Evolutionary conservation across 805 yeast species (phyloP).

Genomic region (Ogataea nitratoaversa): DNA sequence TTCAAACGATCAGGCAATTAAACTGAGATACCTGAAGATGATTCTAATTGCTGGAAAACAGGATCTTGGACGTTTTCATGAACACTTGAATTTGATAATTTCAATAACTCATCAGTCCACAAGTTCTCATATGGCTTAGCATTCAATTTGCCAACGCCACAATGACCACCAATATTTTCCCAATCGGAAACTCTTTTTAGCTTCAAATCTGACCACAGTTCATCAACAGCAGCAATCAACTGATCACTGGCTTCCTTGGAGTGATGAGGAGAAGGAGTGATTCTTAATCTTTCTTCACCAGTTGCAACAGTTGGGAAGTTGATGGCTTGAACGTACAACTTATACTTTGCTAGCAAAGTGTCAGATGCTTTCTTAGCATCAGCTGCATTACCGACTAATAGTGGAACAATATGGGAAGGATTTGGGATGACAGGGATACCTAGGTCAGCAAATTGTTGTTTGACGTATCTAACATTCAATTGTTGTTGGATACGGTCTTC

Average conservation of each 20-base stretch:
- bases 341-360: conserved; percentile 73
- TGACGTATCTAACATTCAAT: conserved; percentile 78
- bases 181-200: conserved; percentile 77
- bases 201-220: conserved; percentile 69
- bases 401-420: conserved; percentile 96
- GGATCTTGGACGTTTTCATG: conserved; percentile 66
- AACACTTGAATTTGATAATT: conserved; percentile 56
- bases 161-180: conserved; percentile 78
- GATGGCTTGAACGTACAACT: conserved; percentile 95
- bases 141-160: conserved; percentile 72
- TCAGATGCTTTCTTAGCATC: conserved; percentile 92
- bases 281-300: conserved; percentile 93
- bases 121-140: conserved; percentile 51
- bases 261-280: conserved; percentile 99
- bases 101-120: conserved; percentile 84
- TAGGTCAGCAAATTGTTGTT: conserved; percentile 56
- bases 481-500: conserved; percentile 83
- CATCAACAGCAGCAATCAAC: conserved; percentile 73
- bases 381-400: conserved; percentile 90
- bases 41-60: conserved; percentile 56
- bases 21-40: conserved; percentile 58
- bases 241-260: conserved; percentile 68
- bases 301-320: conserved; percentile 97
- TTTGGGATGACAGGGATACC: conserved; percentile 97
- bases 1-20: conserved; percentile 6